Evolutionary conservation across 768 basidiomycete species (phyloP).

Genomic region (Cytidiella melzeri): DNA sequence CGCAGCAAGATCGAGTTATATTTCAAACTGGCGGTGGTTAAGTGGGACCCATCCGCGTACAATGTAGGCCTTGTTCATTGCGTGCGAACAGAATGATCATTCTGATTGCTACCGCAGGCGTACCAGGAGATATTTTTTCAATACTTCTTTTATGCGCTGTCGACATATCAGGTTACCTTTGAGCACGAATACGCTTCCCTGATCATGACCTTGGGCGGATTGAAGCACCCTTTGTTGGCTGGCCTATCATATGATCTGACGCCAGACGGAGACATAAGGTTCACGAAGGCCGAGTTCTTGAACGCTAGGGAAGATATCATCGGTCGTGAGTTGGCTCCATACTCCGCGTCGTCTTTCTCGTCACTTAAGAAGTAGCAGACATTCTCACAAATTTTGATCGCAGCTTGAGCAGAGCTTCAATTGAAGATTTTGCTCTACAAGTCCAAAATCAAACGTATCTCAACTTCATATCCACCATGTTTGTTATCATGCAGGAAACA

Average conservation of each 20-base stretch:
- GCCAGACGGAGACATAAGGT: conserved; percentile 5
- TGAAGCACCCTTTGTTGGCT: conserved; percentile 46
- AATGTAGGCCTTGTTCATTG: conserved; percentile 27
- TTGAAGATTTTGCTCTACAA: background rate
- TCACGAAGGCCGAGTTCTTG: background rate
- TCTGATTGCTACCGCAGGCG: conserved; percentile 26
- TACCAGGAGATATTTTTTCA: conserved; percentile 46
- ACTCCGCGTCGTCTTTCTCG: background rate
- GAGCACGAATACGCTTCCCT: conserved; percentile 55
- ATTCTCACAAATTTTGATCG: background rate
- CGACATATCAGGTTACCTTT: conserved; percentile 39
- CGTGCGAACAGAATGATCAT: background rate
- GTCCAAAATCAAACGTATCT: background rate
- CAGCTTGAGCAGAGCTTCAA: background rate
- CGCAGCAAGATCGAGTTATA: conserved; percentile 56
- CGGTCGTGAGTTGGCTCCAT: background rate
- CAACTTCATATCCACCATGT: background rate
- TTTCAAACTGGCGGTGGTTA: conserved; percentile 51
- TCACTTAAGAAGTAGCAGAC: background rate
- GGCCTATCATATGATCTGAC: conserved; percentile 24
- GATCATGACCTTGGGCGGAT: conserved; percentile 52
- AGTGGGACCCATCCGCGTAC: conserved; percentile 57
- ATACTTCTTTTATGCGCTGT: conserved; percentile 46
- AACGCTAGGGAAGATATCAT: background rate
- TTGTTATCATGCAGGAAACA: background rate